Evolutionary conservation across 495 filamentous ascomycete species (phyloP).

Genomic region (Cercophora sp.): DNA sequence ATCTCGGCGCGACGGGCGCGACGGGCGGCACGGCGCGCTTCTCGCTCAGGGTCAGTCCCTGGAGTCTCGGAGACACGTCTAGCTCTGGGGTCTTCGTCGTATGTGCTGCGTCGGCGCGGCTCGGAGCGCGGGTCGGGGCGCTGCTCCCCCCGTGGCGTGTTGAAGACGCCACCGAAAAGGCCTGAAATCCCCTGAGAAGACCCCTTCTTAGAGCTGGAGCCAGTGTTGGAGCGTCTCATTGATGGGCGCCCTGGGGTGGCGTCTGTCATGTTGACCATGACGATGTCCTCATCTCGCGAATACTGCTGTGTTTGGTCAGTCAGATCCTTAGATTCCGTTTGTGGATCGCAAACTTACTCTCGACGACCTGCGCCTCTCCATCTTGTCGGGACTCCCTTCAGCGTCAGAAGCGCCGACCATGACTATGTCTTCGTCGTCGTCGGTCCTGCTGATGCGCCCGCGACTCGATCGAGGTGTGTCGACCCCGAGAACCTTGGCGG

Average conservation of each 20-base stretch:
- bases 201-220: constrained; percentile 32
- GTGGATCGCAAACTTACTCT: no score
- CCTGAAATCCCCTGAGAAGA: constrained; percentile 31
- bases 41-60: constrained; percentile 47
- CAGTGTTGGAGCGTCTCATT: constrained; percentile 39
- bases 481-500: constrained; percentile 50
- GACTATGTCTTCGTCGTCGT: constrained; percentile 45
- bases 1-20: constrained; percentile 45
- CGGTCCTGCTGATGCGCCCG: constrained; percentile 34
- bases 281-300: constrained; percentile 38
- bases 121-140: constrained; percentile 39
- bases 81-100: constrained; percentile 37
- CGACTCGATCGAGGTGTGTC: constrained; percentile 33
- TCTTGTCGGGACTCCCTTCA: constrained; percentile 40
- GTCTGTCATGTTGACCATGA: constrained; percentile 34
- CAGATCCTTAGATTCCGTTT: no score
- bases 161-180: constrained; percentile 41
- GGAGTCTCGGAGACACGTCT: constrained; percentile 20
- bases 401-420: constrained; percentile 43
- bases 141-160: constrained; percentile 25
- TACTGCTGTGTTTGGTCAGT: no score
- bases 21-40: constrained; percentile 51
- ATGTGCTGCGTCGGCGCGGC: constrained; percentile 42
- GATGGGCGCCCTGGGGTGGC: constrained; percentile 31
- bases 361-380: constrained; percentile 42